These are phyloP conservation scores for Cocos nucifera DNA, from an alignment of 176 grass and related monocot species.

Conservation along the genomic window DNA sequence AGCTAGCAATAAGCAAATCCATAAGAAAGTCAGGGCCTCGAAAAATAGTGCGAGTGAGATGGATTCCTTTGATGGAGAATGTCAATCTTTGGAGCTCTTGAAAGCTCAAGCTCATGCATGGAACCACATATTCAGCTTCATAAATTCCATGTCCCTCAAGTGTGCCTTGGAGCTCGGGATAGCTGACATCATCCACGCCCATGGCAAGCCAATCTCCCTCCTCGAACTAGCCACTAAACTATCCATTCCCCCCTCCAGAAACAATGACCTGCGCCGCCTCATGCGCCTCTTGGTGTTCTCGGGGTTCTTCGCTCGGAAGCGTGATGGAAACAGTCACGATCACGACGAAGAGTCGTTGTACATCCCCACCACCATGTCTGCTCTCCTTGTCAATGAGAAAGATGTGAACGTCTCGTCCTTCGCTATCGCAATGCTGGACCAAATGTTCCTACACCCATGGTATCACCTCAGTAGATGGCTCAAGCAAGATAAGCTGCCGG, in stretches of 20 bases:
- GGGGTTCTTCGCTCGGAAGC: constrained; percentile 3
- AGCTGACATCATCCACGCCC: constrained; percentile 5
- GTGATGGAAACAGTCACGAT: background rate
- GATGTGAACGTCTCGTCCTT: background rate
- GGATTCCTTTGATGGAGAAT: too few relatives aligned
- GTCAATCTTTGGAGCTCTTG: too few relatives aligned
- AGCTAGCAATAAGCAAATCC: too few relatives aligned
- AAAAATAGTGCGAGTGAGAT: too few relatives aligned
- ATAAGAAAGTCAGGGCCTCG: too few relatives aligned
- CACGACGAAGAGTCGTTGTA: background rate
- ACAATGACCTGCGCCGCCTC: constrained; percentile 8
- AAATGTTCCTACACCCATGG: too few relatives aligned
- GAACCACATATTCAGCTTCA: constrained; percentile 1
- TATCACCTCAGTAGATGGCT: too few relatives aligned
- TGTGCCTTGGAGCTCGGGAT: constrained; percentile 14
- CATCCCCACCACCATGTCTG: constrained; percentile 6
- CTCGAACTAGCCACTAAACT: background rate
- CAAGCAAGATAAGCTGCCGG: too few relatives aligned
- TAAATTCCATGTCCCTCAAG: constrained; percentile 15
- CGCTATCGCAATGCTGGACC: background rate
- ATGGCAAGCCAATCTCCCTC: constrained; percentile 11
- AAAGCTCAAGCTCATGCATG: background rate
- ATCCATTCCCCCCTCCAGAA: background rate
- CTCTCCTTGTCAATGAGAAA: constrained; percentile 1
- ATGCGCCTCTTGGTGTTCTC: constrained; percentile 17